Percentiles rank a stretch among this genome's conserved stretches.
Evolutionary conservation across 2,329 filamentous ascomycete species (phyloP).

Genomic region (Cladobotryum protrusum): DNA sequence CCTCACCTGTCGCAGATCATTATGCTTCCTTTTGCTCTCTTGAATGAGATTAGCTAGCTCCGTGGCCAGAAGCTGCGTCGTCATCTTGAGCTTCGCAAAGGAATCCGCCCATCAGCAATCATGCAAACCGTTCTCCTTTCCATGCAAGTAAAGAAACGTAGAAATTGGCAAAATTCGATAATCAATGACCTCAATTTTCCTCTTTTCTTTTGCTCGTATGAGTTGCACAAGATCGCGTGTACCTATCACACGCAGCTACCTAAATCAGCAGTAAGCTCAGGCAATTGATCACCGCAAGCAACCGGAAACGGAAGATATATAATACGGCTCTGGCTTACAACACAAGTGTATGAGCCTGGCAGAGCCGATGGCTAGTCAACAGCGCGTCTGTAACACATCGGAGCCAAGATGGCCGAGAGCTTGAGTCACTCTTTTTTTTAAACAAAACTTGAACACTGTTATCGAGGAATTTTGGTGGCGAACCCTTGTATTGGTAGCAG

Average conservation of each 20-base stretch:
- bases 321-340: not conserved
- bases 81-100: conserved; percentile 55
- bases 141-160: conserved; percentile 20
- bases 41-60: conserved; percentile 88
- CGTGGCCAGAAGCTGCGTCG: conserved; percentile 78
- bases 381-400: not conserved
- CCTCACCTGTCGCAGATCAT: conserved; percentile 74
- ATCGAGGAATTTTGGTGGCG: conserved; percentile 21
- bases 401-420: conserved; percentile 21
- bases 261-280: no score
- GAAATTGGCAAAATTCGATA: not conserved
- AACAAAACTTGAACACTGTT: conserved; percentile 16
- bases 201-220: no score
- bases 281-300: no score
- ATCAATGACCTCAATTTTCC: no score
- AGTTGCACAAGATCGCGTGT: no score
- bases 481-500: conserved; percentile 20
- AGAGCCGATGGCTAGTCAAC: no score
- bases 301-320: no score
- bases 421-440: conserved; percentile 22
- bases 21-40: conserved; percentile 92
- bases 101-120: conserved; percentile 20
- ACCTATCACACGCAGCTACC: no score
- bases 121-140: conserved; percentile 16
- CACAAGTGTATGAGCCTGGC: no score